Evolutionary conservation across 1,284 basidiomycete species (phyloP), one percentile per base, ranked within the genome.

Genomic region (Marasmius sp.): DNA sequence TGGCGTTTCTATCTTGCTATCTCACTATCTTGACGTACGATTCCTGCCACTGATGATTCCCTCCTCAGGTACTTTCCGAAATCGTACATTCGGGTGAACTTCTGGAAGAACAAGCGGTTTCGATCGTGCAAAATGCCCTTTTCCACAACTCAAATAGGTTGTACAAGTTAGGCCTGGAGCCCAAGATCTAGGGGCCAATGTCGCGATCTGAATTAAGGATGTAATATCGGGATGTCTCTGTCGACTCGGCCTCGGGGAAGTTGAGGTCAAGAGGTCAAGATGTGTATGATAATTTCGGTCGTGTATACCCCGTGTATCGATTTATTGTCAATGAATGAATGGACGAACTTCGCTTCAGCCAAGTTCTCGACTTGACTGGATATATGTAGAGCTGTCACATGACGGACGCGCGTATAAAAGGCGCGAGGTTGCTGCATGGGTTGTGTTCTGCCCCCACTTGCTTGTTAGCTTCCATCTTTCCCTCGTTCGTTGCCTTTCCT

Each of bases 111-210:
- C 77, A 85, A 61, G 86, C 86, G 0, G 74, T 82, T 16, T 63
- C 64, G 3, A 79, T 87, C 48, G 79, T 82, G 2, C 73, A 84
- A 64, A 76, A 80, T 16, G 78, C 80, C 2, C 72, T 89, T 33
- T 89, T 88, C 68, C 75, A 85, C 60, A 89, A 85, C 55, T 79
- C 87, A 12, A 86, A 86, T 66, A 74, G 70, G 43, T 62, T 88
- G 7, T 89, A 90, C 69, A 75, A 77, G 6, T 74, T 90, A 34
- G 78, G 76, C 0, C 72, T 87, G 20, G 33, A 34, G 34, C 45
- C 45, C 4, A 20, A n/a, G 16, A 47, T 47, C 11, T 47, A n/a
- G 20, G 41, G 27, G 27, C 27, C 27, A 5, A 5, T 27, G 27
- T 27, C 27, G 2, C 27, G 27, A 27, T 27, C 27, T 27, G 27